Evolutionary conservation across 176 grass and related monocot genomes (phyloP), one percentile per base, ranked within the genome.

Genomic region (Stipa capillata): DNA sequence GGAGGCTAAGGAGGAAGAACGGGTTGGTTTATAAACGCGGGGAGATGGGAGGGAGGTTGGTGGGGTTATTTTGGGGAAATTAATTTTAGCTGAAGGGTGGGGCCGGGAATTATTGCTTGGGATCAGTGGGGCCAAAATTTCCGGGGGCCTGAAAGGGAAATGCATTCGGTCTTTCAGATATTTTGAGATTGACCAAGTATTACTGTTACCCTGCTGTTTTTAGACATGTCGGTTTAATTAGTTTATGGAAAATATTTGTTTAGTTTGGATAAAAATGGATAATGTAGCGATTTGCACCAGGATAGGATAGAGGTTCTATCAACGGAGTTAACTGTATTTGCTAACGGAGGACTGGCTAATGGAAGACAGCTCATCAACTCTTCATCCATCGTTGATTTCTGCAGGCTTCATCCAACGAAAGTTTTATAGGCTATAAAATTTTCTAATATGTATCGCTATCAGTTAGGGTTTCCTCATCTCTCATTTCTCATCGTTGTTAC

Each of bases 31-130:
- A 88, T 84, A 79, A 73, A 65, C 71, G 43, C 21, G 16, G 32
- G 43, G n/a, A 1, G 12, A 14, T 3, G 18, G 16, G n/a, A 42
- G 28, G 13, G 4, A 45, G 74, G 71, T 89, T 57, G 77, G 87
- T 89, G 77, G 63, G 36, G 54, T 80, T 62, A 84, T 79, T 88
- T 37, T 81, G 21, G 52, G 63, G 9, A 49, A 35, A 7, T 13
- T 21, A 23, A 4, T 10, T 24, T 47, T 45, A 24, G 40, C 7
- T 50, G 8, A 1, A 28, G 35, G 25, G 52, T 80, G 72, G 76
- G 29, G 0, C 71, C 54, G 63, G 16, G 23, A 64, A 85, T 72
- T 64, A 81, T 89, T 81, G 77, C 21, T 64, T 1, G 53, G 29
- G 36, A 65, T 86, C 35, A 16, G 75, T 55, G 66, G 6, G 75